Percentiles rank a stretch among this genome's conserved stretches.
phyloP scores from a whole-genome alignment of 2,329 filamentous ascomycete species.

The Fusarium transvaalense region DNA sequence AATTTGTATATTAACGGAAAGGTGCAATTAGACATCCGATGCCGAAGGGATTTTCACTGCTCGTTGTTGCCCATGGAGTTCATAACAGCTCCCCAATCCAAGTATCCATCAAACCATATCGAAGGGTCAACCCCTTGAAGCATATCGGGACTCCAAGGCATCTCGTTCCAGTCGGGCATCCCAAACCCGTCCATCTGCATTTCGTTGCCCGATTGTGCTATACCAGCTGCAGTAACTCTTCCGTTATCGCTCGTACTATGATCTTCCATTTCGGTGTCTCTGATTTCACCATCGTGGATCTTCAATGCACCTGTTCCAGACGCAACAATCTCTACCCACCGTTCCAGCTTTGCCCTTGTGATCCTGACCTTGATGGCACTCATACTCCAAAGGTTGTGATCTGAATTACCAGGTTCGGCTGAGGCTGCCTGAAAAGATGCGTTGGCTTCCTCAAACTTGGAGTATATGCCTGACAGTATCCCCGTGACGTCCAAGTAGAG shows the following conservation, averaged over 20 bases:
- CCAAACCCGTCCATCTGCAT: constrained; percentile 45
- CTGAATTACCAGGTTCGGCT: constrained; percentile 51
- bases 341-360: constrained; percentile 60
- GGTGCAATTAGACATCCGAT: too few relatives aligned
- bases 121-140: constrained; percentile 53
- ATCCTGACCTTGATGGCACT: constrained; percentile 62
- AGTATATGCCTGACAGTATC: constrained; percentile 57
- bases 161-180: constrained; percentile 46
- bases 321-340: constrained; percentile 61
- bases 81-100: constrained; percentile 54
- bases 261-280: constrained; percentile 39
- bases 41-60: constrained; percentile 14
- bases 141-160: constrained; percentile 51
- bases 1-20: not conserved
- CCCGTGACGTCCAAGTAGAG: constrained; percentile 60
- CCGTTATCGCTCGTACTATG: constrained; percentile 1
- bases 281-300: constrained; percentile 32
- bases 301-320: constrained; percentile 50
- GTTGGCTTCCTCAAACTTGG: constrained; percentile 60
- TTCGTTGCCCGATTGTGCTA: constrained; percentile 9
- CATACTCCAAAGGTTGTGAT: constrained; percentile 63
- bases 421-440: constrained; percentile 51
- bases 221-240: not conserved
- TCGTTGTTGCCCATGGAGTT: constrained; percentile 49
- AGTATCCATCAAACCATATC: constrained; percentile 53